Evolutionary conservation across 106 monocot species (phyloP), one percentile per base, ranked within the genome.

Genomic region (Vanilla planifolia): DNA sequence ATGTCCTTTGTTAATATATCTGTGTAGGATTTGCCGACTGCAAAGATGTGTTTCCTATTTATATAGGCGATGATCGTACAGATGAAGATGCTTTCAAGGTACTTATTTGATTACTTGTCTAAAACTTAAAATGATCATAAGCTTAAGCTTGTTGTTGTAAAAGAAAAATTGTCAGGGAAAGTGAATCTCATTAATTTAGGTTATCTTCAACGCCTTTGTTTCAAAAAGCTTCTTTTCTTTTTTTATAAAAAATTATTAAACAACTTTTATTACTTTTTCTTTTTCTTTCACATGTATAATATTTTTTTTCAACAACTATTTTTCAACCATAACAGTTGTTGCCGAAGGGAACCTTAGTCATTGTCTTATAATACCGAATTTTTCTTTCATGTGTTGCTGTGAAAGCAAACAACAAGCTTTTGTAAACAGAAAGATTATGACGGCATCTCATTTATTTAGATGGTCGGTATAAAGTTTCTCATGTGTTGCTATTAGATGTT

Each of bases 61-160:
- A 92, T 66, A 86, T 92, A 8, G 91, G 91, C 57, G 91, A 92
- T 55, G 91, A 92, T 62, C 76, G 81, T 6, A 92, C 91, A 2
- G 91, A 92, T 59, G 91, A 92, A 51, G 91, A 92, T 21, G 91
- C 91, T 11, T 92, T 92, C 77, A 92, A 92, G 86, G 90, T 91
- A 19, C 24, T 3, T 51, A 8, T 25, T 35, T 44, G n/a, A n/a
- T n/a, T n/a, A 16, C 7, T 8, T 24, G 9, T 60, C 34, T 60
- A 37, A 40, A 9, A 40, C 7, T 9, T 40, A 40, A 40, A 36
- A 39, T 39, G 22, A 5, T 62, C 1, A 0, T 4, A 14, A 14
- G 26, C 26, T 14, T 6, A 11, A n/a, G n/a, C 6, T 2, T 24
- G 2, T 43, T 24, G 15, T 35, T 21, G 14, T 8, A 8, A 41